Conservation (phyloP, 768 basidiomycete genomes). For the Lentinula edodes region DNA sequence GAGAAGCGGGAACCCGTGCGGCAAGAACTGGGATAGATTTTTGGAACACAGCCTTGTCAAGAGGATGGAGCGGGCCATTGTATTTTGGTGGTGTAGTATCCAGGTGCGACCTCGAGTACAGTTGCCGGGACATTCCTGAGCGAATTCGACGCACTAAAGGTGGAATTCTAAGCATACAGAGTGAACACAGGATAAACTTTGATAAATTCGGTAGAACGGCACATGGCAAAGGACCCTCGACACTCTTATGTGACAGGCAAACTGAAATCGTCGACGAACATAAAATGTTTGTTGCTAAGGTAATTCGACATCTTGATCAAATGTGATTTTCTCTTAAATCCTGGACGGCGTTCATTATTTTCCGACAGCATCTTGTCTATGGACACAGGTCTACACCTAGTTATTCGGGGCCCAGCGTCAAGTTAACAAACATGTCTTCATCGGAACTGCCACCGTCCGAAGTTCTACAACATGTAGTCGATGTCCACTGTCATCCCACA, state of each 20-base stretch:
- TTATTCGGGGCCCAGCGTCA: too few relatives aligned
- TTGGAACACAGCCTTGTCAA: conserved; percentile 64
- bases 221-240: background rate
- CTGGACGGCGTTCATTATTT: background rate
- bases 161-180: background rate
- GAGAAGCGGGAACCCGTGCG: conserved; percentile 51
- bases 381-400: too few relatives aligned
- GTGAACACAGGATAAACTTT: background rate
- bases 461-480: conserved; percentile 67
- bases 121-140: background rate
- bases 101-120: conserved; percentile 10
- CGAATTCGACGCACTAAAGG: background rate
- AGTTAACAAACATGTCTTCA: background rate
- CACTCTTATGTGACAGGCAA: background rate
- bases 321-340: background rate
- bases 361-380: background rate
- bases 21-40: conserved; percentile 66
- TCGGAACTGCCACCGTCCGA: conserved; percentile 14
- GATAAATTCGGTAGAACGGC: background rate
- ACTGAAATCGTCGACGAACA: background rate
- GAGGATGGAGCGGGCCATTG: conserved; percentile 39
- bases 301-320: background rate
- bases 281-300: background rate
- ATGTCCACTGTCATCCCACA: conserved; percentile 92
- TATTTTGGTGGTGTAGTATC: conserved; percentile 38